Evolutionary conservation across 106 monocot species (phyloP), one percentile per base, ranked within the genome.

Genomic region (Iris macrosiphon): DNA sequence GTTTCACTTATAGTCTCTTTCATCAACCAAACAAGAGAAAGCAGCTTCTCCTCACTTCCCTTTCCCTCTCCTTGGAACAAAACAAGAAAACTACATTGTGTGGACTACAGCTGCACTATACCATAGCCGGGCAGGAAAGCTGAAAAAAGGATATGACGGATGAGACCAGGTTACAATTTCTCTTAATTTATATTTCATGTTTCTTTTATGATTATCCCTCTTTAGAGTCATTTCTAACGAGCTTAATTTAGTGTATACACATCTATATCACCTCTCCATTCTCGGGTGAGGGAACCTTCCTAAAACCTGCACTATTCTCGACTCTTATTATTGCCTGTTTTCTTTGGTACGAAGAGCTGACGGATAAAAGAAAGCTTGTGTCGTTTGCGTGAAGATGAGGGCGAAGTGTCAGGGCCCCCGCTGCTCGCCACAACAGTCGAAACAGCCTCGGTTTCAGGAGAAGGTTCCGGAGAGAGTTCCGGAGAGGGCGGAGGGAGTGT

Each of bases 321-420:
- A 19, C 32, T 53, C 33, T 31, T 53, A 1, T 53, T 72, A 48
- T 72, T 79, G 33, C 65, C 58, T 4, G 72, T 54, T 31, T 46
- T 77, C 45, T 77, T 77, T 31, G 71, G 65, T 6, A 60, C 71
- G 54, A 77, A 77, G 25, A 77, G 53, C 38, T 71, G 76, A 29
- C 69, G 70, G 23, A 92, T 64, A 52, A 92, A 92, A 55, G 92
- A 92, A 16, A 82, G 82, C 49, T 49, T 49, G 49, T 49, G 22
- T 49, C 49, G 7, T 70, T 82, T 86, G n/a, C 86, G 68, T 3
- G 70, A 70, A 2, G 79, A 29, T 9, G 73, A 52, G 3, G 75
- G 38, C 7, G 79, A 44, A 7, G 64, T 35, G 19, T 45, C 55
- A 17, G 62, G 51, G 2, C 42, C 58, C 39, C 49, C 63, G 51